These are phyloP conservation scores for Podila epicladia DNA, from an alignment of 192 early-diverging fungal genomes.

Conservation along the genomic window DNA sequence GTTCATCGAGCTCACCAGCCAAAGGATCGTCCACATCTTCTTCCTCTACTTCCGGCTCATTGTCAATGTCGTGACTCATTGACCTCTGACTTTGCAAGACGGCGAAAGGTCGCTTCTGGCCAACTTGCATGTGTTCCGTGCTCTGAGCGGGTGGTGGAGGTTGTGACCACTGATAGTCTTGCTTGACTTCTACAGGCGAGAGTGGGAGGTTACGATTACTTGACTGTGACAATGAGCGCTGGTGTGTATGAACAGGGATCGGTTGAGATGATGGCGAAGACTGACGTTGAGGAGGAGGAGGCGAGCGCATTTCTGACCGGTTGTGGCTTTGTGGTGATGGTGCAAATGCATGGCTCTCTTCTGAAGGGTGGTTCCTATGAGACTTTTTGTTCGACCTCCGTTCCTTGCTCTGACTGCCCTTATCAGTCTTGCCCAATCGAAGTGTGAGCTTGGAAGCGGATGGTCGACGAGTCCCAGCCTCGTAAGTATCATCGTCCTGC, in stretches of 20 bases:
- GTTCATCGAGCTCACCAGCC: conserved; percentile 41
- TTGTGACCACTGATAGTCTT: neutral
- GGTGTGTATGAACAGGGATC: neutral
- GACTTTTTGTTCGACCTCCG: neutral
- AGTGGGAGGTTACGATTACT: neutral
- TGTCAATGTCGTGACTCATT: conserved; percentile 1
- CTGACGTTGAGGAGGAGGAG: too few relatives aligned
- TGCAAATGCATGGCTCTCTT: neutral
- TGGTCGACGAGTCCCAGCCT: conserved; percentile 4
- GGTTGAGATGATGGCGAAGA: neutral
- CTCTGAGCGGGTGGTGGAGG: neutral
- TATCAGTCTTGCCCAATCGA: conserved; percentile 9
- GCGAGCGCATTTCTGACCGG: neutral
- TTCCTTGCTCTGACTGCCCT: neutral
- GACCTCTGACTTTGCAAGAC: conserved; percentile 7
- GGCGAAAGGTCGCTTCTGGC: conserved; percentile 20
- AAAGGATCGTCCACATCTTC: conserved; percentile 25
- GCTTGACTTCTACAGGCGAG: neutral
- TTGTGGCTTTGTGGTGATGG: neutral
- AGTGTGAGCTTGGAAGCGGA: conserved; percentile 9
- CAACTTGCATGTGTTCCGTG: conserved; percentile 2
- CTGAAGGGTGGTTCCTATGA: conserved; percentile 10
- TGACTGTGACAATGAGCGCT: neutral
- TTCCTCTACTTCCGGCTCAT: conserved; percentile 2
- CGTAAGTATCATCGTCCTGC: conserved; percentile 10